Evolutionary conservation across 306 rosid species (phyloP).

Genomic region (Macrotyloma uniflorum): DNA sequence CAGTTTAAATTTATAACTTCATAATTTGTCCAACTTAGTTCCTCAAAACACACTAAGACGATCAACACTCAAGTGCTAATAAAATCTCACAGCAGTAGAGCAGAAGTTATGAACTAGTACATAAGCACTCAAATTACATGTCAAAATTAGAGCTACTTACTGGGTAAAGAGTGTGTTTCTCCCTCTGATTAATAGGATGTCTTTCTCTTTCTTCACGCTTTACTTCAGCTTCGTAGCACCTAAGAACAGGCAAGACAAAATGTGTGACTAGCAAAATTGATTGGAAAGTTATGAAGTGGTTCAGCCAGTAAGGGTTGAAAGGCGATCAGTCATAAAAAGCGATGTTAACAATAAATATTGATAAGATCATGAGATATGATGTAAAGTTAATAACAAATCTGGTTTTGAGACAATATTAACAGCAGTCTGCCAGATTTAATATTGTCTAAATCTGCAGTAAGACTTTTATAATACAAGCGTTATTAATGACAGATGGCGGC

Average conservation of each 20-base stretch:
- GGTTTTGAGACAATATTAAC: neutral
- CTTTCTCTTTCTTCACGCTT: conserved; percentile 93
- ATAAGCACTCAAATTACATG: conserved; percentile 14
- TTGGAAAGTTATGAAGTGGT: neutral
- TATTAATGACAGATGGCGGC: neutral
- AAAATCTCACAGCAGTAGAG: conserved; percentile 19
- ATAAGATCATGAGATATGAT: neutral
- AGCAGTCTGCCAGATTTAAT: conserved; percentile 15
- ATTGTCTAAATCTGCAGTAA: conserved; percentile 14
- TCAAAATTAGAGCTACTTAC: conserved; percentile 54
- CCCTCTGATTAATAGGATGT: conserved; percentile 88
- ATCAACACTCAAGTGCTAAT: neutral
- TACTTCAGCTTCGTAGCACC: conserved; percentile 85
- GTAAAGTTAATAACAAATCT: neutral
- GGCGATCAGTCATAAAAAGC: neutral
- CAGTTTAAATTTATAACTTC: conserved; percentile 3
- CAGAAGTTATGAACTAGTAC: neutral
- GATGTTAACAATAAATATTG: conserved; percentile 14
- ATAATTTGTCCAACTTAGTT: conserved; percentile 9
- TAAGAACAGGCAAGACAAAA: conserved; percentile 36
- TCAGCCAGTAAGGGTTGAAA: conserved; percentile 7
- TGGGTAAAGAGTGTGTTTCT: conserved; percentile 70
- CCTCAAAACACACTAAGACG: neutral
- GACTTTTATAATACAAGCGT: neutral
- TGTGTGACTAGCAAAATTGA: conserved; percentile 17